A percentile compares a stretch with the other conserved stretches of the same genome.
Evolutionary conservation across 345 rosid species (phyloP).

Genomic region (Rubroshorea leprosula): DNA sequence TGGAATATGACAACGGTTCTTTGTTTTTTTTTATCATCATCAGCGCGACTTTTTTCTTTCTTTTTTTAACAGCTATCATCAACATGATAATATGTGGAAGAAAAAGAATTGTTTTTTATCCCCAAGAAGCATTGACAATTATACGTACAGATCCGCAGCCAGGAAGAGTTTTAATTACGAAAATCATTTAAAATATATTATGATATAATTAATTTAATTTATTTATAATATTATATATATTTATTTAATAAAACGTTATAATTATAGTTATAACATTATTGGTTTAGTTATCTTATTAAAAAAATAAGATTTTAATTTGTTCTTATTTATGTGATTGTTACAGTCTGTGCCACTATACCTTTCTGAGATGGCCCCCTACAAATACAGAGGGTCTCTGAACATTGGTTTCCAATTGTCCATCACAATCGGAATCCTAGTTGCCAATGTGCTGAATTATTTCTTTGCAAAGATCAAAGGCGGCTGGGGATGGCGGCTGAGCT

Average conservation of each 20-base stretch:
- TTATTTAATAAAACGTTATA: no score
- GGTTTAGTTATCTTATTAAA: no score
- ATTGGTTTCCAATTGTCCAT: constrained; percentile 89
- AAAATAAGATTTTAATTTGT: neutral
- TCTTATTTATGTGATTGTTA: constrained; percentile 4
- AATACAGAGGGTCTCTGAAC: constrained; percentile 83
- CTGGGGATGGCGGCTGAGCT: constrained; percentile 93
- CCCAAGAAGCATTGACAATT: constrained; percentile 9
- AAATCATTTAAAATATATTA: no score
- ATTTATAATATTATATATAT: no score
- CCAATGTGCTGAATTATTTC: constrained; percentile 77
- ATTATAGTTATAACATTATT: no score
- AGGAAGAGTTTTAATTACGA: neutral
- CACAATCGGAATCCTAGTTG: constrained; percentile 78
- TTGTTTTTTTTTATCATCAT: neutral
- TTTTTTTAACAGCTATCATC: neutral
- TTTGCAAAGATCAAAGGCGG: constrained; percentile 77
- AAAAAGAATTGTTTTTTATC: neutral
- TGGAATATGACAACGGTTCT: neutral
- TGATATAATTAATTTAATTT: no score
- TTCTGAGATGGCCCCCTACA: constrained; percentile 99
- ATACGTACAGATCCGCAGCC: constrained; percentile 9
- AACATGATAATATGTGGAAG: neutral
- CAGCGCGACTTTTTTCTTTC: constrained; percentile 4
- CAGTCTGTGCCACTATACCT: constrained; percentile 96